Conservation (phyloP, 176 grass and related monocot species). For the Saccharum officinarum region DNA sequence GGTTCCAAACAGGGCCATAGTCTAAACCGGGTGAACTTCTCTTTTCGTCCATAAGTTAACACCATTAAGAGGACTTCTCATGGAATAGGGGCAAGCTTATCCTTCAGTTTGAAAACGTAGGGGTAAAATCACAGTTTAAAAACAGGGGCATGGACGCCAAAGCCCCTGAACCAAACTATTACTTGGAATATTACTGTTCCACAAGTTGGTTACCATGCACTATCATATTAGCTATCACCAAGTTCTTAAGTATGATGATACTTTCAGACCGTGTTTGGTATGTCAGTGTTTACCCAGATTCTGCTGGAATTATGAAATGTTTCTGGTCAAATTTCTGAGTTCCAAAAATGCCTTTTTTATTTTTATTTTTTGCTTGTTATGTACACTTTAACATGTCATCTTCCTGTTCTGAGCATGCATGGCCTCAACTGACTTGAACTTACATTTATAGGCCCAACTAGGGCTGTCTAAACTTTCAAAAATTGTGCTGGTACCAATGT, state of each 20-base stretch:
- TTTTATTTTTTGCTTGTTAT: background rate
- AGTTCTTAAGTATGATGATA: background rate
- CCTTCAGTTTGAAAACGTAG: too few relatives aligned
- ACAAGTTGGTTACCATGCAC: conserved; percentile 6
- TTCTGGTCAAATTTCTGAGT: background rate
- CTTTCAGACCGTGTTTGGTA: background rate
- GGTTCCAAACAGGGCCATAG: too few relatives aligned
- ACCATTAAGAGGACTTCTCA: too few relatives aligned
- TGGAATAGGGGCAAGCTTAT: too few relatives aligned
- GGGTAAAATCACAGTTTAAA: too few relatives aligned
- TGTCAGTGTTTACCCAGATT: background rate
- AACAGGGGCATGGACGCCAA: too few relatives aligned
- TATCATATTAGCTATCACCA: background rate
- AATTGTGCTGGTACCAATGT: background rate
- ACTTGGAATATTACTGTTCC: background rate
- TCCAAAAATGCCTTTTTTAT: background rate
- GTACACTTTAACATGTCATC: background rate
- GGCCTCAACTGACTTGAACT: background rate
- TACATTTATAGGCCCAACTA: background rate
- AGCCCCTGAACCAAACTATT: background rate
- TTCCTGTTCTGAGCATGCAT: background rate
- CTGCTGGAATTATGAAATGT: background rate
- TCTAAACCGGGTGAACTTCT: too few relatives aligned
- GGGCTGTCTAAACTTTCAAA: background rate
- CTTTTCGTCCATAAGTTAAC: too few relatives aligned